These are phyloP conservation scores for Puccinia sorghi DNA, from an alignment of 1,284 basidiomycete species.

Conservation along the genomic window DNA sequence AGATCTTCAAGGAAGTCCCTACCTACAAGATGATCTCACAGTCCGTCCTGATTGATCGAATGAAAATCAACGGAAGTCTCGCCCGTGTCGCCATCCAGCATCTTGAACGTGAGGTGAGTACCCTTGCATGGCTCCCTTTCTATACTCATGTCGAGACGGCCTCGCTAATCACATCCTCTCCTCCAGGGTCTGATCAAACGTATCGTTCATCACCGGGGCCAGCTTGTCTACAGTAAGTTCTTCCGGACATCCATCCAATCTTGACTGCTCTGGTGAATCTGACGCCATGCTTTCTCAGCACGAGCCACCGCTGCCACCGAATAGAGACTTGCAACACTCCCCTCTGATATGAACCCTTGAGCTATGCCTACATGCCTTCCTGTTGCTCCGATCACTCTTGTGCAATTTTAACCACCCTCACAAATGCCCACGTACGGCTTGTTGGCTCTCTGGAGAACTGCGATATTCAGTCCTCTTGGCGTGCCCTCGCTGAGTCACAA, in stretches of 20 bases:
- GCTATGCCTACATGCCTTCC: neutral
- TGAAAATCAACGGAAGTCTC: slow-evolving; percentile 93
- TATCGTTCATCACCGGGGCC: slow-evolving; percentile 91
- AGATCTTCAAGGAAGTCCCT: slow-evolving; percentile 98
- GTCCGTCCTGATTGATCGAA: slow-evolving; percentile 89
- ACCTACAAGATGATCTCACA: slow-evolving; percentile 99
- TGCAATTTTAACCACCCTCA: neutral
- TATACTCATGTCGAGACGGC: neutral
- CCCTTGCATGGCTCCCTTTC: neutral
- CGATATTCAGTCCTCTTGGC: no score
- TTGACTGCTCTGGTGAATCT: neutral
- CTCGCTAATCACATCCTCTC: neutral
- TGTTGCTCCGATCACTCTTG: neutral
- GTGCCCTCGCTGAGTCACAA: no score
- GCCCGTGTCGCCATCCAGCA: slow-evolving; percentile 90
- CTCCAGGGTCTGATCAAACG: slow-evolving; percentile 73
- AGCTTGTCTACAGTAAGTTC: slow-evolving; percentile 81
- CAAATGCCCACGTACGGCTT: neutral
- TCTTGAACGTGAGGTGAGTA: slow-evolving; percentile 81
- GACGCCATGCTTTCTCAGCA: slow-evolving; percentile 11
- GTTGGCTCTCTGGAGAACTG: neutral
- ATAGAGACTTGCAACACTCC: slow-evolving; percentile 6
- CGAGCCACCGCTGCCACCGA: slow-evolving; percentile 47
- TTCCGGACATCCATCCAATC: neutral
- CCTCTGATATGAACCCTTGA: slow-evolving; percentile 1